Evolutionary conservation across 495 filamentous ascomycete species (phyloP).

Genomic region (Penicillium desertorum): DNA sequence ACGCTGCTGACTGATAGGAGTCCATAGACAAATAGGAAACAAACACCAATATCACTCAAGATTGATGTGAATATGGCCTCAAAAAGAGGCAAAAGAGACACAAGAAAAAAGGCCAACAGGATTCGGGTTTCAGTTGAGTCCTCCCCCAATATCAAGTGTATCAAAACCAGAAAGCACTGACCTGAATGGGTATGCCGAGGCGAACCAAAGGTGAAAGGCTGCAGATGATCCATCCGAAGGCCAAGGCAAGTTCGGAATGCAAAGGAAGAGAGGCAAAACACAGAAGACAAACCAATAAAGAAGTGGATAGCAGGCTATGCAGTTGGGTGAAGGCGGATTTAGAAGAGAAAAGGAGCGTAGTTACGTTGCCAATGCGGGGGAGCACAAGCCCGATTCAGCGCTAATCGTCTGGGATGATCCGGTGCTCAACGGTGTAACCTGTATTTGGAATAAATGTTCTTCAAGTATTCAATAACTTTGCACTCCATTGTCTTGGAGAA

Average conservation of each 20-base stretch:
- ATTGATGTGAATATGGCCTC: background rate
- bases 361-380: constrained; percentile 25
- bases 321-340: constrained; percentile 21
- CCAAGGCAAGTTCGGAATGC: constrained; percentile 12
- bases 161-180: constrained; percentile 20
- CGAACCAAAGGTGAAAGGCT: constrained; percentile 24
- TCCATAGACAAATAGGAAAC: background rate
- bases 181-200: constrained; percentile 29
- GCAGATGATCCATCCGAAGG: constrained; percentile 34
- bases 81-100: background rate
- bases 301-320: constrained; percentile 5
- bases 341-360: constrained; percentile 28
- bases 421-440: constrained; percentile 27
- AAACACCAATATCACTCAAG: background rate
- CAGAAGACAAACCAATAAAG: constrained; percentile 20
- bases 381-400: constrained; percentile 29
- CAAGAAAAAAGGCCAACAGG: background rate
- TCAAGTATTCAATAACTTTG: background rate
- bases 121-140: background rate
- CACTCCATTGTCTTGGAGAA: constrained; percentile 7
- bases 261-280: constrained; percentile 11
- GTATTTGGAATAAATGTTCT: background rate
- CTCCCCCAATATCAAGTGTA: background rate
- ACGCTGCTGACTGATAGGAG: background rate
- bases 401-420: constrained; percentile 18